Base-by-base conservation (phyloP, 208 protist genomes). In the Trypanosoma grayi region DNA sequence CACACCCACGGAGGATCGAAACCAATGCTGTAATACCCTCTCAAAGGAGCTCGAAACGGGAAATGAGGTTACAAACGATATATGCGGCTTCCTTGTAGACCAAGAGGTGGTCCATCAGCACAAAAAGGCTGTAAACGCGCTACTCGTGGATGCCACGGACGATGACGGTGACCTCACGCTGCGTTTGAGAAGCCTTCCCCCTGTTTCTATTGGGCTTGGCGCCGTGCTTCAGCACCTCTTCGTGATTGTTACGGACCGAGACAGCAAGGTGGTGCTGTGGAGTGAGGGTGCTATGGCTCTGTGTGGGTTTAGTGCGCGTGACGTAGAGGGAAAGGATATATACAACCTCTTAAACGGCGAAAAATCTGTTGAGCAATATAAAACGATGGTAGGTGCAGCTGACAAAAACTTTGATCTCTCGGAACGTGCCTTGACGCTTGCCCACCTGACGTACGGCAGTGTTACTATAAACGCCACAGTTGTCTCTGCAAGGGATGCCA, bases 291-390 rank as follows among this genome's bases (percentile, higher is more conserved):
- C 73, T 11, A 66, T 58, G 11, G 41, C 62, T 20, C 70, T 65
- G 31, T 72, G 75, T 28, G 78, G 75, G 4, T 89, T 85, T 53
- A 81, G 59, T 37, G 64, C 73, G 4, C 69, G 70, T 44, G 77
- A 88, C 44, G 76, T 72, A 0, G 77, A 83, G 48, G 81, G 77
- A 20, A 75, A 76, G 51, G 76, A 88, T 53, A 78, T 88, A 46
- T 75, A 55, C 52, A 70, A 65, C n/a, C 60, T 89, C 30, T 73
- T 89, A 16, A 85, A 72, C 31, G 82, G 82, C 33, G 78, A 82
- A 14, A 78, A 76, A 36, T 79, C 81, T 1, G 60, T 88, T 11
- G 70, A 84, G 22, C 61, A 79, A 52, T 88, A 88, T 53, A 55
- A 65, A 2, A 82, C 66, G 14, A 88, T 88, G 77, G 69, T 74